Base-by-base conservation (phyloP, 495 filamentous ascomycete species). In the Aspergillus indologenus region DNA sequence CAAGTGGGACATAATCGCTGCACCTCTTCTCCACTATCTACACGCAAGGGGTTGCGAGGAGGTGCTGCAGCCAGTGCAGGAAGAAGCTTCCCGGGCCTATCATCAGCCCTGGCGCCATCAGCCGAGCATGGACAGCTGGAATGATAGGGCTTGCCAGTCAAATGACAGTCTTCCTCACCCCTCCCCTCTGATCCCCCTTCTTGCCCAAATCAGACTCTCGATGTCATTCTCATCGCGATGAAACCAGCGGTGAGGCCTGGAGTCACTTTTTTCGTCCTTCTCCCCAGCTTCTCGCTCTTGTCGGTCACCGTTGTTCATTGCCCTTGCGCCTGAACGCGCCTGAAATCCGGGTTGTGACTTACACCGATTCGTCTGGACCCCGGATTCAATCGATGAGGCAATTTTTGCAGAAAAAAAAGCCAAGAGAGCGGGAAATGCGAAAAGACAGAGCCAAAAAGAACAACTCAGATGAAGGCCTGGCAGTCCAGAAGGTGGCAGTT, bases 21-120 rank as follows among this genome's bases (percentile, higher is more conserved):
- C 34, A 40, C 58, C 57, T 54, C 49, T 20, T 42, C 56, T 63
- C 64, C 54, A 57, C 61, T 55, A 29, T 29, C 26, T 29, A 56
- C 56, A 67, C 65, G 65, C 65, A 67, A 67, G 65, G 65, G 65
- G 65, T 63, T 17, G 53, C 26, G 54, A 61, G 52, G 64, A 61
- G 56, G 56, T 58, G 53, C 53, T 64, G 57, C 57, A 56, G 42
- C 31, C 55, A 54, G 19, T 31, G 48, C 59, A 64, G 60, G 61
- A 59, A 67, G 58, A 64, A 62, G 59, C 21, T 64, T 61, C 56
- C 61, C 61, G 61, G 59, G 57, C 65, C 65, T 67, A 67, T 67
- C 59, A 48, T 47, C 53, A 54, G 26, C 53, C 31, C 31, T 53
- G 44, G 26, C 56, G 53, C 61, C 54, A 48, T 59, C 57, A 64